Evolutionary conservation across 2,329 filamentous ascomycete genomes (phyloP).

Genomic region (Pseudocercospora pini-densiflorae): DNA sequence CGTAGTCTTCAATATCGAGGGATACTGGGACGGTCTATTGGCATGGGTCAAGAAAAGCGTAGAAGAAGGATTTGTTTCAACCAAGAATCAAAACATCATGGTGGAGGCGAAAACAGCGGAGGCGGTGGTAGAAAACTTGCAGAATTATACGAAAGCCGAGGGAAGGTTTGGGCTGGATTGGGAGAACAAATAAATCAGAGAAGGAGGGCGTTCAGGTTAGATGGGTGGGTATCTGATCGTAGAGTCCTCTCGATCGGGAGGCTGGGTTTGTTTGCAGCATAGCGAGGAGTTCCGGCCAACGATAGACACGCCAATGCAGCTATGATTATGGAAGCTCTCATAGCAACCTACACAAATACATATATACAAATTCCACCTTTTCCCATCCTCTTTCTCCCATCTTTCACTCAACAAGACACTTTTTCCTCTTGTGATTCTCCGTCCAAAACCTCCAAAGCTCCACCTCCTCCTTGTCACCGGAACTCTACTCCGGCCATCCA

Average conservation of each 20-base stretch:
- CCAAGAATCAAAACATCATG: conserved; percentile 74
- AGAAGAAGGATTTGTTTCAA: conserved; percentile 74
- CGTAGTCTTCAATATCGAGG: conserved; percentile 82
- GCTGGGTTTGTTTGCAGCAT: background rate
- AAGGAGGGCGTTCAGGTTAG: background rate
- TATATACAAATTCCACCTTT: background rate
- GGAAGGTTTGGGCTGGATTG: conserved; percentile 82
- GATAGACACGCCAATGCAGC: background rate
- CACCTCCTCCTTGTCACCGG: background rate
- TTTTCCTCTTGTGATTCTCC: background rate
- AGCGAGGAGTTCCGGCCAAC: background rate
- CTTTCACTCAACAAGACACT: background rate
- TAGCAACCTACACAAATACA: background rate
- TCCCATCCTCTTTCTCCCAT: too few relatives aligned
- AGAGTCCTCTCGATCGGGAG: background rate
- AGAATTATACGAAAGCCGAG: conserved; percentile 74
- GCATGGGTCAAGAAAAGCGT: conserved; percentile 80
- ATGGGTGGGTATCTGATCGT: background rate
- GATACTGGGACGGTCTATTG: conserved; percentile 89
- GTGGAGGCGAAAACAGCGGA: conserved; percentile 74
- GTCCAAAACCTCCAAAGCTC: background rate
- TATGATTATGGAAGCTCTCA: too few relatives aligned
- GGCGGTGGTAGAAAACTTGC: conserved; percentile 72
- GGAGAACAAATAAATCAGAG: conserved; percentile 61
- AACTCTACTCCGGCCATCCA: conserved; percentile 63